Evolutionary conservation across 768 basidiomycete genomes (phyloP).

Genomic region (Goffeauzyma gilvescens): DNA sequence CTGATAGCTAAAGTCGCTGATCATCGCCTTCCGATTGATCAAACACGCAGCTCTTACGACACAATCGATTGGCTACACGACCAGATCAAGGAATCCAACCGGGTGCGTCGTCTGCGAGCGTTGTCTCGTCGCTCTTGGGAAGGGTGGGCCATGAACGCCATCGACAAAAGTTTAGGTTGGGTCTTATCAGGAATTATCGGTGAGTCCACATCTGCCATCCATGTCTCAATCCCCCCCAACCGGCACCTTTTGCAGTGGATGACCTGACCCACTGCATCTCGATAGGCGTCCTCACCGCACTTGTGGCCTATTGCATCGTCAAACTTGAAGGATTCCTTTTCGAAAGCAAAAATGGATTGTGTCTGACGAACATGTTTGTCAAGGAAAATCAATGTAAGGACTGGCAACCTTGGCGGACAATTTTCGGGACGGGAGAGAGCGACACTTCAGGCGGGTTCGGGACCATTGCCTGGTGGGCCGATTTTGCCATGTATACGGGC

Average conservation of each 20-base stretch:
- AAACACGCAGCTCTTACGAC: conserved; percentile 40
- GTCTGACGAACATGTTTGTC: conserved; percentile 47
- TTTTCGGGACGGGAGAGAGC: too few relatives aligned
- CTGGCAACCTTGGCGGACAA: too few relatives aligned
- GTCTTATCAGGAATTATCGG: conserved; percentile 69
- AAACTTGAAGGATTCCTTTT: conserved; percentile 75
- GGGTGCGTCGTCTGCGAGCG: conserved; percentile 52
- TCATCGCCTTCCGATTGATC: neutral
- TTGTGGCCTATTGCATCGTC: conserved; percentile 70
- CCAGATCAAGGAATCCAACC: conserved; percentile 76
- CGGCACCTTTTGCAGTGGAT: too few relatives aligned
- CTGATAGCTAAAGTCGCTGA: neutral
- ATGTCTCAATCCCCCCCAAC: too few relatives aligned
- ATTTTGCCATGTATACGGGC: conserved; percentile 50
- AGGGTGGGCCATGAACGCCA: conserved; percentile 43
- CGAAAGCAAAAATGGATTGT: conserved; percentile 82
- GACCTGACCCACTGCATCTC: too few relatives aligned
- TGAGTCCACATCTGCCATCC: too few relatives aligned
- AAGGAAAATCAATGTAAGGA: conserved; percentile 66
- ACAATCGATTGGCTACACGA: conserved; percentile 95
- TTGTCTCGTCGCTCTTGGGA: conserved; percentile 41
- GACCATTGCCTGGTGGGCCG: conserved; percentile 36
- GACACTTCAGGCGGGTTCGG: conserved; percentile 20
- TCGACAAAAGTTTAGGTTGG: conserved; percentile 73
- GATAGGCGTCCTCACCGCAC: conserved; percentile 53